Conservation (phyloP, 129 eudicot genomes). For the Silybum marianum region DNA sequence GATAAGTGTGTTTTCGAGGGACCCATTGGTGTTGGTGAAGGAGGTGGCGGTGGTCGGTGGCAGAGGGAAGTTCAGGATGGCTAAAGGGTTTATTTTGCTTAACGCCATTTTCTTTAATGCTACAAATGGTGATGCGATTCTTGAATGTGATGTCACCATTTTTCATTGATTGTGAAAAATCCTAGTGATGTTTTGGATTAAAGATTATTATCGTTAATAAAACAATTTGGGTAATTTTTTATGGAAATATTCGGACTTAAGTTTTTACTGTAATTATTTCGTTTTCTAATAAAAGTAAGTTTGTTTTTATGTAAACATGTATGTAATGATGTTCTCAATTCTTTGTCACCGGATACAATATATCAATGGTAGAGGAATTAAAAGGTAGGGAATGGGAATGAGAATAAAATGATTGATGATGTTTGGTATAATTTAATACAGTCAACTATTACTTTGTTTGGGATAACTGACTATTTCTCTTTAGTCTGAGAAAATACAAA, state of each 20-base stretch:
- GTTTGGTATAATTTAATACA: too few species aligned
- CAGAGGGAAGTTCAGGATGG: slow-evolving; percentile 52
- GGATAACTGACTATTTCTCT: too few species aligned
- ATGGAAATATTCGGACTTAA: not conserved
- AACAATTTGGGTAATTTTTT: not conserved
- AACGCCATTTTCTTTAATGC: slow-evolving; percentile 23
- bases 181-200: not conserved
- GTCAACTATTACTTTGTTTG: too few species aligned
- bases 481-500: too few species aligned
- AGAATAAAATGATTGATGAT: too few species aligned
- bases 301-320: too few species aligned
- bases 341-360: too few species aligned
- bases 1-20: slow-evolving; percentile 45
- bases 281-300: not conserved
- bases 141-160: slow-evolving; percentile 39
- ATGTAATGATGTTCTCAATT: too few species aligned
- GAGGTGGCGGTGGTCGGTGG: slow-evolving; percentile 66
- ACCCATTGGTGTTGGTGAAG: slow-evolving; percentile 40
- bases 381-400: too few species aligned
- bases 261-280: not conserved
- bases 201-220: slow-evolving; percentile 1
- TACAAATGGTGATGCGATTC: slow-evolving; percentile 36
- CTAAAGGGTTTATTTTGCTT: slow-evolving; percentile 36
- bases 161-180: slow-evolving; percentile 19
- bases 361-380: too few species aligned